Evolutionary conservation across 371 early-diverging fungal species (phyloP).

Genomic region (Coemansia sp.): DNA sequence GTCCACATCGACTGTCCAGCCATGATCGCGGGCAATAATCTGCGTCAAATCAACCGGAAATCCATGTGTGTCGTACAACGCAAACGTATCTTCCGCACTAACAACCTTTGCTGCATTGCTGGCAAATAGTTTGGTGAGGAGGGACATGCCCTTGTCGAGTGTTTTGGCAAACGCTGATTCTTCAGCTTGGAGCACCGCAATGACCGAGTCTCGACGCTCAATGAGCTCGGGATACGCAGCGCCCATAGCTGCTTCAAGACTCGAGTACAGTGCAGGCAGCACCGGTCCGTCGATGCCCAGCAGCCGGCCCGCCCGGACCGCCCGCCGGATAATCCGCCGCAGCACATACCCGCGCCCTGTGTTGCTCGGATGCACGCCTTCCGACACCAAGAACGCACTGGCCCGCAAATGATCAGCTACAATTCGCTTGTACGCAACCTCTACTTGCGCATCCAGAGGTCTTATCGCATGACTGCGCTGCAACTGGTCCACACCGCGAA

Average conservation of each 20-base stretch:
- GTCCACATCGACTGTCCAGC: constrained; percentile 66
- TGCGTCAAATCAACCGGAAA: constrained; percentile 74
- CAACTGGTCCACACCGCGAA: constrained; percentile 7
- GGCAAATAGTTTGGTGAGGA: constrained; percentile 61
- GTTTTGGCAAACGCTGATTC: constrained; percentile 66
- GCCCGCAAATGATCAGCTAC: constrained; percentile 76
- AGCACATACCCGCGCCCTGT: constrained; percentile 77
- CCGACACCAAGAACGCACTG: constrained; percentile 69
- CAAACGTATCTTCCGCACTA: constrained; percentile 61
- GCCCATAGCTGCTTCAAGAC: constrained; percentile 57
- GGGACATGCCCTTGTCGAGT: constrained; percentile 61
- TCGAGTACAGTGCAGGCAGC: constrained; percentile 63
- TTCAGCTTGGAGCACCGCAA: constrained; percentile 62
- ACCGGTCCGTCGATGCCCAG: constrained; percentile 65
- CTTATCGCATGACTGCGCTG: background rate
- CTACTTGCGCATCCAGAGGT: background rate
- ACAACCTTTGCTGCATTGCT: constrained; percentile 53
- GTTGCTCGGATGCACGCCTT: constrained; percentile 77
- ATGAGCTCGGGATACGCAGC: constrained; percentile 62
- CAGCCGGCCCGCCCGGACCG: constrained; percentile 67
- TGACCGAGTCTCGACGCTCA: constrained; percentile 57
- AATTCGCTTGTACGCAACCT: constrained; percentile 61
- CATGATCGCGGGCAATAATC: constrained; percentile 68
- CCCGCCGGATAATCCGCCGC: constrained; percentile 74
- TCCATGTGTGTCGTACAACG: constrained; percentile 74